Evolutionary conservation across 257 asterid species (phyloP).

Genomic region (Solanum tarijense): DNA sequence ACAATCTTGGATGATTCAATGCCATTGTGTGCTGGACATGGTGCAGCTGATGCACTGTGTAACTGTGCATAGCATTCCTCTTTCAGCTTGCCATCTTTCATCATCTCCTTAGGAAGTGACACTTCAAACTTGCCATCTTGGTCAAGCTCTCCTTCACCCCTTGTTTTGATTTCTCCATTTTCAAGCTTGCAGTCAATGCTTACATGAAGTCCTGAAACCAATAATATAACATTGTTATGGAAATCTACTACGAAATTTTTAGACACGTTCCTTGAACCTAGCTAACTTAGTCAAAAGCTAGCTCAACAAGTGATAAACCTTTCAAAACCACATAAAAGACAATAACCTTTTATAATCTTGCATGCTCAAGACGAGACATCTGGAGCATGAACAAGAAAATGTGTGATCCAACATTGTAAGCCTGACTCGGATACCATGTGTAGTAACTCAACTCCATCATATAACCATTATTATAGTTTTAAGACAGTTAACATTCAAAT

Average conservation of each 20-base stretch:
- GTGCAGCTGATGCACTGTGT: conserved; percentile 50
- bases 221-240: not conserved
- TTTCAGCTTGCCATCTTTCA: conserved; percentile 37
- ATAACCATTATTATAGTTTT: not conserved
- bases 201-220: conserved; percentile 54
- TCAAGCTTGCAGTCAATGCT: conserved; percentile 67
- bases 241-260: not conserved
- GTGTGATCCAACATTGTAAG: not conserved
- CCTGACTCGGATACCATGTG: not conserved
- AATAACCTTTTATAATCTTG: not conserved
- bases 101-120: conserved; percentile 31
- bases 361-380: not conserved
- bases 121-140: conserved; percentile 58
- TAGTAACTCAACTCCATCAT: not conserved
- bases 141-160: conserved; percentile 51
- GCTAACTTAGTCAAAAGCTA: not conserved
- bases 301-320: not conserved
- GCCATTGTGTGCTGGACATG: conserved; percentile 65
- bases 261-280: not conserved
- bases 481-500: not conserved
- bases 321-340: not conserved
- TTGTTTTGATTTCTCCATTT: conserved; percentile 37
- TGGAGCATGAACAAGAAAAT: not conserved
- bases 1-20: conserved; percentile 49
- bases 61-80: conserved; percentile 81